Evolutionary conservation across 169 alveolate genomes (phyloP), one percentile per base, ranked within the genome.

Genomic region (Cryptosporidium parvum): DNA sequence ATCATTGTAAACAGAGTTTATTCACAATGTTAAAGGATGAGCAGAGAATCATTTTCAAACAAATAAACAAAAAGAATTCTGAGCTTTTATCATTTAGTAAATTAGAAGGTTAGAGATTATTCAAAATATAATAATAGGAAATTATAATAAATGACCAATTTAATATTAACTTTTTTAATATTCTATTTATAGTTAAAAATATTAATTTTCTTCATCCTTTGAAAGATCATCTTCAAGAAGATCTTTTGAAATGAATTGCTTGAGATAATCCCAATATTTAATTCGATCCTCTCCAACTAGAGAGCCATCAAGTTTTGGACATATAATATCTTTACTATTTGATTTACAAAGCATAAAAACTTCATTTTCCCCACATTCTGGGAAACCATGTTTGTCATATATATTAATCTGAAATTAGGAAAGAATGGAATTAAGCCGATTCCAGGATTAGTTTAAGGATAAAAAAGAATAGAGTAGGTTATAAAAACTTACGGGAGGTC

Each of bases 271-370:
- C 94, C 94, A 92, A 73, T 85, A 56, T n/a, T 86, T 86, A 31
- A 84, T 65, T 86, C 94, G 85, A 48, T 92, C 94, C 16, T 92
- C 94, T 16, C 96, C 92, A 14, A 85, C 92, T 39, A 94, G 85
- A 61, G 95, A 92, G 29, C 94, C 96, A 31, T 94, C 92, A 51
- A 94, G 85, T 68, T 93, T 94, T 56, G 96, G 95, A n/a, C 85
- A 29, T 45, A 91, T 92, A 14, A 58, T 67, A 45, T 69, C 42
- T 61, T 75, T 91, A 80, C 59, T 91, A 18, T 51, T 69, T 39
- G 93, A 86, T 62, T 73, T 75, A 93, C 96, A 93, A n/a, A 94
- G 93, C 58, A 91, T 61, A 45, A 65, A 65, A 16, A 94, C 91
- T 71, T 94, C 96, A 8, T 86, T 70, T 31, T 89, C 93, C 26